phyloP scores from a whole-genome alignment of 108 stramenopile species.

The Chaetoceros tenuissimus region DNA sequence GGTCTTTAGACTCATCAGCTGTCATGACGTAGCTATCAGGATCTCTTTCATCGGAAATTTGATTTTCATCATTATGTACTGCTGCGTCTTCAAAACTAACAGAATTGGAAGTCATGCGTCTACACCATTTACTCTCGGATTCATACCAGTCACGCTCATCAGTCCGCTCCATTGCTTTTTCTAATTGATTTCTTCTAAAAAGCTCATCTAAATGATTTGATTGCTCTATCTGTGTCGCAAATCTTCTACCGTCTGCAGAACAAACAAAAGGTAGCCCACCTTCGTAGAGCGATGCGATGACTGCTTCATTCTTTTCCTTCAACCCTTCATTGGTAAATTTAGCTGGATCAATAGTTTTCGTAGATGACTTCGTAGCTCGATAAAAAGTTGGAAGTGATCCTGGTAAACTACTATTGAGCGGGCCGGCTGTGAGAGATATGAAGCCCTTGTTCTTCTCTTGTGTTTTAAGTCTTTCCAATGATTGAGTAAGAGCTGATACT shows the following conservation, averaged over 20 bases:
- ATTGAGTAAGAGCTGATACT: slow-evolving; percentile 22
- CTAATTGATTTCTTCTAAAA: slow-evolving; percentile 64
- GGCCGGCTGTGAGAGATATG: not conserved
- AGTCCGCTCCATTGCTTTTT: slow-evolving; percentile 64
- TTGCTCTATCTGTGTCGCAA: slow-evolving; percentile 64
- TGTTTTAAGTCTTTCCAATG: slow-evolving; percentile 13
- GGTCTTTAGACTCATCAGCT: slow-evolving; percentile 71
- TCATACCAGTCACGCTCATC: slow-evolving; percentile 83
- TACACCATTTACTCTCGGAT: slow-evolving; percentile 36
- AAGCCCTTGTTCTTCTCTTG: slow-evolving; percentile 9
- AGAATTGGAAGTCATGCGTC: slow-evolving; percentile 8
- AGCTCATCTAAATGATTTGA: slow-evolving; percentile 68
- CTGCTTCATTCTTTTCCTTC: slow-evolving; percentile 56
- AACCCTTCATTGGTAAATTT: slow-evolving; percentile 75
- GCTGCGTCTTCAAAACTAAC: slow-evolving; percentile 2
- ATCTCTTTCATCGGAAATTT: slow-evolving; percentile 5
- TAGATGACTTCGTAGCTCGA: not conserved
- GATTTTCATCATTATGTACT: slow-evolving; percentile 8
- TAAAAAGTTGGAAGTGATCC: not conserved
- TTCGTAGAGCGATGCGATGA: slow-evolving; percentile 64
- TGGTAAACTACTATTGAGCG: slow-evolving; percentile 13
- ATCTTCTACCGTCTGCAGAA: slow-evolving; percentile 69
- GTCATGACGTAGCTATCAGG: slow-evolving; percentile 31
- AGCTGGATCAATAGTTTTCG: slow-evolving; percentile 20
- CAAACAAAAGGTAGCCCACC: slow-evolving; percentile 75